Conservation (phyloP, 352 stramenopile species). For the Pythium phragmitis region DNA sequence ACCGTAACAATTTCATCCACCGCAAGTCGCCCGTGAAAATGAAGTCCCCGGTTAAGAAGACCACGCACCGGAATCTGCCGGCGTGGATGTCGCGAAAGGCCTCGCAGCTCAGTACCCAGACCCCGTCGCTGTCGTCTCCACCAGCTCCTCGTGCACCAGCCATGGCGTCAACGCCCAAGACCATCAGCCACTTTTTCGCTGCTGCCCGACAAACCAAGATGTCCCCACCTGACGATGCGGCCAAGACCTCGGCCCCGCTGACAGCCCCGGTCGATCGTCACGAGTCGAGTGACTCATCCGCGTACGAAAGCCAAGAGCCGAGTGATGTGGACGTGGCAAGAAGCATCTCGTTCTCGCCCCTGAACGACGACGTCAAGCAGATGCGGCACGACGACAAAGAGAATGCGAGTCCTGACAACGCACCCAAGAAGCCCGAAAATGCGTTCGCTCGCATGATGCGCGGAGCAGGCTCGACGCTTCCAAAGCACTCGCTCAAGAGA, state of each 20-base stretch:
- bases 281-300: slow-evolving; percentile 18
- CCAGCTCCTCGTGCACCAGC: not conserved
- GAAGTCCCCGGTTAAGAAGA: not conserved
- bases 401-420: slow-evolving; percentile 35
- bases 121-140: slow-evolving; percentile 8
- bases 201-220: slow-evolving; percentile 14
- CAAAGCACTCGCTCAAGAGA: slow-evolving; percentile 57
- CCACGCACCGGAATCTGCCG: slow-evolving; percentile 14
- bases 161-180: slow-evolving; percentile 8
- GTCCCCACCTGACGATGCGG: slow-evolving; percentile 9
- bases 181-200: slow-evolving; percentile 52
- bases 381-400: slow-evolving; percentile 35
- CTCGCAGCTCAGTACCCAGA: not conserved
- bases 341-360: slow-evolving; percentile 54
- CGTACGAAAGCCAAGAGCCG: slow-evolving; percentile 60
- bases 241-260: not conserved
- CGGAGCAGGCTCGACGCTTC: slow-evolving; percentile 50
- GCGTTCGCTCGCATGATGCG: slow-evolving; percentile 80
- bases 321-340: slow-evolving; percentile 41
- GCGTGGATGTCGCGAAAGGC: slow-evolving; percentile 23
- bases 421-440: slow-evolving; percentile 41
- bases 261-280: slow-evolving; percentile 3
- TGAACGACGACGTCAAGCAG: slow-evolving; percentile 33
- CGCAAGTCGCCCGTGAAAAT: not conserved
- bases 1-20: slow-evolving; percentile 6